A percentile compares a stretch with the other conserved stretches of the same genome.
Evolutionary conservation across 257 asterid genomes (phyloP).

Genomic region (Nicotiana noctiflora): DNA sequence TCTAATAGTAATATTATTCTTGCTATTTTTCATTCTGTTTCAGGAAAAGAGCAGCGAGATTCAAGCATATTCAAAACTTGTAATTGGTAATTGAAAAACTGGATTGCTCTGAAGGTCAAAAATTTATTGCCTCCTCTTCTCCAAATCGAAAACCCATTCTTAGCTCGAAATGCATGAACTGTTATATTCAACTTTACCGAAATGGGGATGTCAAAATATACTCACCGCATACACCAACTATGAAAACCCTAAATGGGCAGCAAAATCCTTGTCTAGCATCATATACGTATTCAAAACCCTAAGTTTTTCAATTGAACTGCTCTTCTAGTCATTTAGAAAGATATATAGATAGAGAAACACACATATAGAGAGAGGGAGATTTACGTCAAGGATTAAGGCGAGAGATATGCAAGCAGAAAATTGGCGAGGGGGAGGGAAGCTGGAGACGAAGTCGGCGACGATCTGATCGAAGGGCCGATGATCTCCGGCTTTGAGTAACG

Average conservation of each 20-base stretch:
- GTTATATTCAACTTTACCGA: neutral
- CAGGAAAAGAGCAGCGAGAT: neutral
- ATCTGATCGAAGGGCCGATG: slow-evolving; percentile 58
- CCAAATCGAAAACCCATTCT: neutral
- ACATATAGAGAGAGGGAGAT: slow-evolving; percentile 11
- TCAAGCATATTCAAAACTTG: neutral
- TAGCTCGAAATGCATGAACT: neutral
- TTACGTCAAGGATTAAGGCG: slow-evolving; percentile 47
- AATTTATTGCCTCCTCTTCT: neutral
- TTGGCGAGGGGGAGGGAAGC: slow-evolving; percentile 41
- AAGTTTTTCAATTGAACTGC: neutral
- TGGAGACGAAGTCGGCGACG: slow-evolving; percentile 48
- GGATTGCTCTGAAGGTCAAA: neutral
- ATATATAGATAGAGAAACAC: neutral
- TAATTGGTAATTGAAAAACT: slow-evolving; percentile 1
- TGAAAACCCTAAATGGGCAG: neutral
- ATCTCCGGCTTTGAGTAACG: slow-evolving; percentile 62
- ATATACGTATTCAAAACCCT: neutral
- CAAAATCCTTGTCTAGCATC: neutral
- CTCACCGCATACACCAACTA: neutral
- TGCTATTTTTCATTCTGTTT: neutral
- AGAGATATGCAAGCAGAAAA: slow-evolving; percentile 69
- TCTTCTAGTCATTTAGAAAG: neutral
- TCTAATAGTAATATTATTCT: too few relatives aligned
- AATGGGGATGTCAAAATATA: neutral